A percentile compares a stretch with the other conserved stretches of the same genome.
Conservation (phyloP, 192 early-diverging fungal genomes). For the Coemansia sp. region DNA sequence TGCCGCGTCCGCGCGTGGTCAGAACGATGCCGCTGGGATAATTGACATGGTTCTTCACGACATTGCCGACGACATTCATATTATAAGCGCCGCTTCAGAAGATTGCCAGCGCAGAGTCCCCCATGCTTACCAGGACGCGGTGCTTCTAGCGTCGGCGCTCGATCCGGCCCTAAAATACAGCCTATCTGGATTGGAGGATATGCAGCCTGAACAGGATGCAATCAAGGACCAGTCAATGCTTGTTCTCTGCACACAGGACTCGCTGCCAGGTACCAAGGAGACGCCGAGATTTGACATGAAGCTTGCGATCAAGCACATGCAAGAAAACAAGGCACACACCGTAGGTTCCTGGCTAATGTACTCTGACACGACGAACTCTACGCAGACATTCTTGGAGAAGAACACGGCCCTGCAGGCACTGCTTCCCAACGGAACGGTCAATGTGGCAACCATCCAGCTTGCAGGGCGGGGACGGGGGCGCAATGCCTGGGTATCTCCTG, state of each 20-base stretch:
- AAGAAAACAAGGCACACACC: conserved; percentile 44
- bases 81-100: conserved; percentile 23
- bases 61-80: conserved; percentile 40
- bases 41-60: conserved; percentile 36
- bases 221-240: conserved; percentile 33
- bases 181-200: not conserved
- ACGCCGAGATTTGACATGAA: conserved; percentile 66
- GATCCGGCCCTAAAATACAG: conserved; percentile 1
- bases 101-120: conserved; percentile 26
- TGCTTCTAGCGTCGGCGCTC: conserved; percentile 14
- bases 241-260: conserved; percentile 46
- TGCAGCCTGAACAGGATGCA: conserved; percentile 4
- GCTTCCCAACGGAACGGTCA: conserved; percentile 80
- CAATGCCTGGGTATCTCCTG: conserved; percentile 95
- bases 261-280: conserved; percentile 41
- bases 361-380: conserved; percentile 75
- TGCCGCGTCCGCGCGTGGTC: conserved; percentile 22
- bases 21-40: conserved; percentile 9
- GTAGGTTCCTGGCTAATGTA: conserved; percentile 81
- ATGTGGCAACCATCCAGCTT: conserved; percentile 77
- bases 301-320: conserved; percentile 56
- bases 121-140: conserved; percentile 26
- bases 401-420: conserved; percentile 68
- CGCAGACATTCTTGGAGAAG: conserved; percentile 93
- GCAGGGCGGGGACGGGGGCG: conserved; percentile 89